Conservation (phyloP, 306 rosid genomes). For the Senna tora region DNA sequence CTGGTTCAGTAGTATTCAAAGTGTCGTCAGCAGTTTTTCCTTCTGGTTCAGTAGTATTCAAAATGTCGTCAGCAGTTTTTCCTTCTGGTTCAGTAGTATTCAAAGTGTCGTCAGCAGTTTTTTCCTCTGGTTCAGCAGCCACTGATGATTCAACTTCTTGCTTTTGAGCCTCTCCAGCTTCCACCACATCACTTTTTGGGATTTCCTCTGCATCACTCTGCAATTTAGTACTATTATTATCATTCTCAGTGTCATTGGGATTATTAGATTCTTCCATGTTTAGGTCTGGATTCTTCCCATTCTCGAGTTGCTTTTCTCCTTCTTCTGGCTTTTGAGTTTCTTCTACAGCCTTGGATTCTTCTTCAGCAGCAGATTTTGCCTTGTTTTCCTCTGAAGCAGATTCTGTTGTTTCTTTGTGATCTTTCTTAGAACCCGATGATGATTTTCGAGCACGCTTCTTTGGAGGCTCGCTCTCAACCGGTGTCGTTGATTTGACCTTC, state of each 20-base stretch:
- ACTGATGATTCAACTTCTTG: conserved; percentile 28
- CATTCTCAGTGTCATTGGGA: conserved; percentile 18
- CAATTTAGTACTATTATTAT: background rate
- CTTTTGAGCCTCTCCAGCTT: conserved; percentile 41
- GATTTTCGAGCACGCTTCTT: conserved; percentile 78
- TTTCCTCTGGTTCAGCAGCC: conserved; percentile 44
- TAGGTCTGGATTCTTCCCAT: conserved; percentile 42
- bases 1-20: conserved; percentile 41
- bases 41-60: conserved; percentile 42
- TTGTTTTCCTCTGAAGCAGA: conserved; percentile 7
- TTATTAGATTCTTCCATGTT: conserved; percentile 23
- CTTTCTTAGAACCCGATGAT: conserved; percentile 64
- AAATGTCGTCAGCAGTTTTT: conserved; percentile 37
- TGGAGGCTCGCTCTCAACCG: conserved; percentile 56
- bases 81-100: conserved; percentile 44
- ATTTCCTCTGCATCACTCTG: conserved; percentile 39
- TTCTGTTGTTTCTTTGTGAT: conserved; percentile 55
- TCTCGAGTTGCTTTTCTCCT: conserved; percentile 35
- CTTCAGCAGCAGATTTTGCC: conserved; percentile 39
- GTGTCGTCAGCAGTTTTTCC: conserved; percentile 40
- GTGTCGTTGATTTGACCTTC: conserved; percentile 73
- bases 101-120: conserved; percentile 37
- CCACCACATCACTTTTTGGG: conserved; percentile 19
- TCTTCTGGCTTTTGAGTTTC: conserved; percentile 40
- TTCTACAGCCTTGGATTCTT: conserved; percentile 47